Percentiles rank a stretch among this genome's conserved stretches.
Conservation (phyloP, 192 early-diverging fungal species). For the Backusella mclennaniae region DNA sequence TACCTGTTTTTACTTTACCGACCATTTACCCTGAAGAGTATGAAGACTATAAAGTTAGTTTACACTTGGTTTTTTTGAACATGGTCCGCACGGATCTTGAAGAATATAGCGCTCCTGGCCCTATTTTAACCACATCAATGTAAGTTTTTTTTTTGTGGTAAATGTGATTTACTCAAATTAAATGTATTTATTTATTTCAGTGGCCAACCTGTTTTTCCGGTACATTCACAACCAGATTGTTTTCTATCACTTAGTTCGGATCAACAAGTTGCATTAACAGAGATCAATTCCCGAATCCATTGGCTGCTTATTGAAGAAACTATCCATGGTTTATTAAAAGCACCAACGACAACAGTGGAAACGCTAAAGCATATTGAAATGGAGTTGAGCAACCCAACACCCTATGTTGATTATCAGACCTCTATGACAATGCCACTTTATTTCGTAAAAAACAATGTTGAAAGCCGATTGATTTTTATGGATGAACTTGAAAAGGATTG, state of each 20-base stretch:
- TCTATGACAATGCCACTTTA: slow-evolving; percentile 42
- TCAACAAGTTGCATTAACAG: slow-evolving; percentile 53
- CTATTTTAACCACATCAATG: not conserved
- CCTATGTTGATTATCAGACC: slow-evolving; percentile 51
- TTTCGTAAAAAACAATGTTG: slow-evolving; percentile 42
- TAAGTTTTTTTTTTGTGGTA: not conserved
- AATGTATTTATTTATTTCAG: not conserved
- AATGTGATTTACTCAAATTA: not conserved
- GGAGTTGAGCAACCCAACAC: slow-evolving; percentile 42
- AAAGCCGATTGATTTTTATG: slow-evolving; percentile 15
- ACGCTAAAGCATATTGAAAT: slow-evolving; percentile 46
- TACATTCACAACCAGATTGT: slow-evolving; percentile 35
- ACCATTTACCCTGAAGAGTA: not conserved
- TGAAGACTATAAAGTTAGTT: not conserved
- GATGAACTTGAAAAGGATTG: slow-evolving; percentile 20
- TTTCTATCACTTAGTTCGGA: slow-evolving; percentile 26
- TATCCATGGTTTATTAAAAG: slow-evolving; percentile 60
- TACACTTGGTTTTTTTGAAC: slow-evolving; percentile 60
- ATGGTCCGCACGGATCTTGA: slow-evolving; percentile 46
- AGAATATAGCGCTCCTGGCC: not conserved
- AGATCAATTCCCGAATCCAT: slow-evolving; percentile 51
- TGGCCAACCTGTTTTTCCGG: not conserved
- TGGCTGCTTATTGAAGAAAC: slow-evolving; percentile 69
- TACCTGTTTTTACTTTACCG: slow-evolving; percentile 1
- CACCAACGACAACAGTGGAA: slow-evolving; percentile 41